phyloP scores from a whole-genome alignment of 1,284 basidiomycete genomes.

The Cryptococcus deneoformans region DNA sequence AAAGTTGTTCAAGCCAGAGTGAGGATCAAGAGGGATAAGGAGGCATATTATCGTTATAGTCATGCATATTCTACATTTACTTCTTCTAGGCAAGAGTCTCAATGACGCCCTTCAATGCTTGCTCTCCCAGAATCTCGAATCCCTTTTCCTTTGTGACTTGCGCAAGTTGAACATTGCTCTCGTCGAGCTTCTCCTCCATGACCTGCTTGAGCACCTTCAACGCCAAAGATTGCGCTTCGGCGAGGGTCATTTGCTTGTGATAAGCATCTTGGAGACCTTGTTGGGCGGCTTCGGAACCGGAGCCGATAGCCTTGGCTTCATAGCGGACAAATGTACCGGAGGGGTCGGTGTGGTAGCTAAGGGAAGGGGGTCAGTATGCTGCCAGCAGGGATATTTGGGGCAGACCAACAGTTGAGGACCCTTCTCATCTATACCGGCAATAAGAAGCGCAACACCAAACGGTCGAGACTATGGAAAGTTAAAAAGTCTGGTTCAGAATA shows the following conservation, averaged over 20 bases:
- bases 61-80: slow-evolving; percentile 18
- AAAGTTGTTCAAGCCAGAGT: slow-evolving; percentile 35
- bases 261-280: slow-evolving; percentile 96
- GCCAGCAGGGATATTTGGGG: not conserved
- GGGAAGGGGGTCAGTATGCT: not conserved
- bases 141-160: slow-evolving; percentile 72
- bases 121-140: slow-evolving; percentile 79
- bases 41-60: slow-evolving; percentile 4
- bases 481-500: not conserved
- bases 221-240: slow-evolving; percentile 82
- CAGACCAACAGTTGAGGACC: slow-evolving; percentile 82
- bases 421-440: slow-evolving; percentile 93
- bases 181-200: slow-evolving; percentile 99
- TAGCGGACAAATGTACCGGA: slow-evolving; percentile 98
- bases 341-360: slow-evolving; percentile 94
- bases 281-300: slow-evolving; percentile 96
- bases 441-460: slow-evolving; percentile 95
- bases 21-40: not conserved
- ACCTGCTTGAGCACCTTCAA: slow-evolving; percentile 95
- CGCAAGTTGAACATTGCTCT: slow-evolving; percentile 96
- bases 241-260: slow-evolving; percentile 93
- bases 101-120: slow-evolving; percentile 72
- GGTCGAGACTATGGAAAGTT: slow-evolving; percentile 68
- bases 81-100: slow-evolving; percentile 51
- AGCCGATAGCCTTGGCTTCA: slow-evolving; percentile 98